Evolutionary conservation across 2,329 filamentous ascomycete species (phyloP), one percentile per base, ranked within the genome.

Genomic region (Pseudonectria foliicola): DNA sequence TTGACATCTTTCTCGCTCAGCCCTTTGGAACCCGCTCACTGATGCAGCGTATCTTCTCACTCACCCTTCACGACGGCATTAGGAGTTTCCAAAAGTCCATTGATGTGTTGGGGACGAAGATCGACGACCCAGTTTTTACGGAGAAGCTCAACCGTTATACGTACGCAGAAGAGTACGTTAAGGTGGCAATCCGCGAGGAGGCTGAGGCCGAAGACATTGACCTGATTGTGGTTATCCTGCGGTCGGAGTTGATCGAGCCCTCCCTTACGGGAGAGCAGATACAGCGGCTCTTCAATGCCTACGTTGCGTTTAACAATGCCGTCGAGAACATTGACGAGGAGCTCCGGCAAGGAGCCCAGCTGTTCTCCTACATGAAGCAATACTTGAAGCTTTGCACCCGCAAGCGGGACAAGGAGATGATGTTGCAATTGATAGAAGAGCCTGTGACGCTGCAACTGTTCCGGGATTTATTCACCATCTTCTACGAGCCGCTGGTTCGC

Each of bases 371-470:
- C 52, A 70, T 98, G 48, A 98, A 98, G 64, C 90, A 95, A 59
- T 73, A 95, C 25, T 70, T 96, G 54, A 96, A 96, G 66, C 71
- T 98, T 24, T 84, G 88, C 60, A 90, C 87, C 10, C 76, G 92
- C 31, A 86, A 95, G 55, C 76, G 90, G 31, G 92, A 98, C 60
- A 98, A 98, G 77, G 71, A 80, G 23, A 95, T 95, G 89, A 96
- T 98, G 90, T 70, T 95, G 35, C 77, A 80, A 43, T 80, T 96
- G 52, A 92, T 98, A 34, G 89, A 96, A 62, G 90, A 98, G 65
- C 87, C 92, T 0, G 89, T 90, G n/a, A 96, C 92, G 0, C 71
- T 98, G n/a, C 84, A 93, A 56, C 73, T 98, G 18, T 92, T 98
- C 73, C 80, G 88, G 31, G 92, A 98, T 54, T 73, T 98, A 15